Percentiles rank a stretch among this genome's conserved stretches.
phyloP scores from a whole-genome alignment of 139 green algal genomes.

The Volvox africanus region DNA sequence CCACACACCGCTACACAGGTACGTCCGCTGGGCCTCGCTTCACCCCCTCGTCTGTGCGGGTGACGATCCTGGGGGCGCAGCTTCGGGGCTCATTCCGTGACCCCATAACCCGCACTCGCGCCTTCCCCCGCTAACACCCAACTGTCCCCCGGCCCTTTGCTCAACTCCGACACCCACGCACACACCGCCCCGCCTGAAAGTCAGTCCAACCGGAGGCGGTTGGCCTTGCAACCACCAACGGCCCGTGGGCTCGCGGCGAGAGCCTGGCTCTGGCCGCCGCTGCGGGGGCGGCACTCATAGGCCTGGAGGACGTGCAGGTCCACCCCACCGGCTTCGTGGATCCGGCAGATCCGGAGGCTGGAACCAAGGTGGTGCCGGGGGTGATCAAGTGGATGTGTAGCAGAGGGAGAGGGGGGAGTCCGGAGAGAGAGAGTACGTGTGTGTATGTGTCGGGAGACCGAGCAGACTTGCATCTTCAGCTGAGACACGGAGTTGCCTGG shows the following conservation, averaged over 20 bases:
- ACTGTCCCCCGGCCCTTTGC: no score
- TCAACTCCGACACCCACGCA: neutral
- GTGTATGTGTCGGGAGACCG: no score
- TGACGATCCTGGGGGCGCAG: no score
- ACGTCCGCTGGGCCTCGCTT: no score
- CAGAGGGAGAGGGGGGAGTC: no score
- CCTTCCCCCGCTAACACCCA: no score
- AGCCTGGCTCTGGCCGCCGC: slow-evolving; percentile 63
- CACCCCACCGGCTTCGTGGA: slow-evolving; percentile 86
- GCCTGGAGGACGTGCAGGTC: slow-evolving; percentile 83
- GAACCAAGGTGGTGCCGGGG: slow-evolving; percentile 58
- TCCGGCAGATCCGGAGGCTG: slow-evolving; percentile 60
- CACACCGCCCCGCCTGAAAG: neutral
- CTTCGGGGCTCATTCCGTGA: no score
- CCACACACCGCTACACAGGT: no score
- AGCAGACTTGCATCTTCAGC: no score
- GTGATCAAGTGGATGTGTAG: neutral
- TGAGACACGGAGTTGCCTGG: no score
- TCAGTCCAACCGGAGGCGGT: slow-evolving; percentile 37
- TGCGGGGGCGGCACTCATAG: slow-evolving; percentile 58
- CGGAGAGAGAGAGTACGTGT: neutral
- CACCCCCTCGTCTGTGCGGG: no score
- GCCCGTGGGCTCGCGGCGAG: slow-evolving; percentile 77
- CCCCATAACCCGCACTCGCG: no score
- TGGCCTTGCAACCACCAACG: slow-evolving; percentile 81